Evolutionary conservation across 2,329 filamentous ascomycete species (phyloP).

Genomic region (Nigrospora sphaerica): DNA sequence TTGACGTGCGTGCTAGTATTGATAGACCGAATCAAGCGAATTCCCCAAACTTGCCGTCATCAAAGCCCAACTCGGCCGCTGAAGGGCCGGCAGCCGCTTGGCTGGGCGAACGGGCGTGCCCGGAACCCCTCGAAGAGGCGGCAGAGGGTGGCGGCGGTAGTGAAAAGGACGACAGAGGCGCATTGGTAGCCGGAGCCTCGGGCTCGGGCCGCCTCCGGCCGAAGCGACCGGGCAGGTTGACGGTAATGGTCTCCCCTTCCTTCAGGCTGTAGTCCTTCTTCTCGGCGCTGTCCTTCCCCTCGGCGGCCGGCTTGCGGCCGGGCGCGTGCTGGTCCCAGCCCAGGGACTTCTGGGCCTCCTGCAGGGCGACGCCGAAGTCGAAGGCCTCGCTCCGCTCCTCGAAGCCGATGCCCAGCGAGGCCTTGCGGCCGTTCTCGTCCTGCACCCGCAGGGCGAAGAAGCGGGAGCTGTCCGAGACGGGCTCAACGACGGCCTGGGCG

Average conservation of each 20-base stretch:
- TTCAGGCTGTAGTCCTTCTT: constrained; percentile 79
- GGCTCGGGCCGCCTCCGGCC: constrained; percentile 38
- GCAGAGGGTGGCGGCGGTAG: constrained; percentile 62
- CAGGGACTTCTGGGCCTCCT: constrained; percentile 67
- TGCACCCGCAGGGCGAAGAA: constrained; percentile 82
- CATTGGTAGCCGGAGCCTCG: constrained; percentile 13
- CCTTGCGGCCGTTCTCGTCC: constrained; percentile 68
- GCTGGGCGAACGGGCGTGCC: constrained; percentile 54
- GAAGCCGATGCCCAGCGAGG: constrained; percentile 77
- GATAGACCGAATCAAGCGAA: constrained; percentile 44
- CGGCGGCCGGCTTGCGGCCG: constrained; percentile 25
- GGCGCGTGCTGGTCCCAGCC: constrained; percentile 45
- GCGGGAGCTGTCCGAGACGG: constrained; percentile 69
- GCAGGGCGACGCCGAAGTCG: constrained; percentile 74
- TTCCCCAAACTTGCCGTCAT: constrained; percentile 84
- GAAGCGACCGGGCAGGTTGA: constrained; percentile 61
- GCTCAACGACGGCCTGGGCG: constrained; percentile 58
- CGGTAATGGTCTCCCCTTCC: constrained; percentile 81
- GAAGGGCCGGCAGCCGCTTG: constrained; percentile 26
- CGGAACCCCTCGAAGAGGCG: constrained; percentile 19
- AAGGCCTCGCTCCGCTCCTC: constrained; percentile 82
- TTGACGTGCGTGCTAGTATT: background rate
- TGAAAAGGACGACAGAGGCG: constrained; percentile 53
- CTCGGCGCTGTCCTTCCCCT: constrained; percentile 36
- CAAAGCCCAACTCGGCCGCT: constrained; percentile 66